Conservation (phyloP, 2,329 filamentous ascomycete genomes). For the Arthrobotrys sinensis region DNA sequence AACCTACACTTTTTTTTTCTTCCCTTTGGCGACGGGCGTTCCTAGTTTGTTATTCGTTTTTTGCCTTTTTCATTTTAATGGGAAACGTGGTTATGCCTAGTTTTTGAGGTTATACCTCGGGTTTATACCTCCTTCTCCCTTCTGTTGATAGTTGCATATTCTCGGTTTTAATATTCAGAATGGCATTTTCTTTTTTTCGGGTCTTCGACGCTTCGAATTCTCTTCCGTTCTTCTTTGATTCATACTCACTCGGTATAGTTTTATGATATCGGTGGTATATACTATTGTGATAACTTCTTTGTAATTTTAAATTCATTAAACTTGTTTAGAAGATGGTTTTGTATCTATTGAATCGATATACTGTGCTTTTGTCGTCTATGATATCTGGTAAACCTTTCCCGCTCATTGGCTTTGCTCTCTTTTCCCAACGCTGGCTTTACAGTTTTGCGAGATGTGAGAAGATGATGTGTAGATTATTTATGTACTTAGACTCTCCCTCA, state of each 20-base stretch:
- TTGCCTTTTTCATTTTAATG: constrained; percentile 41
- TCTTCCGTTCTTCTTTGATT: constrained; percentile 7
- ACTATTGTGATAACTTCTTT: not conserved
- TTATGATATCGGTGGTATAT: not conserved
- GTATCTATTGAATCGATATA: too few relatives aligned
- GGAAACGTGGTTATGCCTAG: constrained; percentile 52
- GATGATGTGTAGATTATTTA: not conserved
- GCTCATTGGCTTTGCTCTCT: constrained; percentile 20
- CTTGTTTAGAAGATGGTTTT: too few relatives aligned
- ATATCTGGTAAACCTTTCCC: not conserved
- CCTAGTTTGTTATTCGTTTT: constrained; percentile 51
- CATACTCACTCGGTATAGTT: not conserved
- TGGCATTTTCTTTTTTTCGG: constrained; percentile 10
- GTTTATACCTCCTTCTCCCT: constrained; percentile 31
- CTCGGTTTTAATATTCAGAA: constrained; percentile 17
- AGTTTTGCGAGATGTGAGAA: not conserved
- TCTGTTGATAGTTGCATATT: constrained; percentile 29
- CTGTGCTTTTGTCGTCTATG: not conserved
- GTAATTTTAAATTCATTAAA: not conserved
- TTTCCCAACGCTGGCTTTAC: constrained; percentile 25
- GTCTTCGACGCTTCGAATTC: not conserved
- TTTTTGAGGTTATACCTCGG: constrained; percentile 29
- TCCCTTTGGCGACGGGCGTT: constrained; percentile 17
- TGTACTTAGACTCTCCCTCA: not conserved
- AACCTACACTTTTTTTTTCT: not conserved